A percentile compares a stretch with the other conserved stretches of the same genome.
Evolutionary conservation across 2,329 filamentous ascomycete species (phyloP).

Genomic region (Chalaropsis ovoidea): DNA sequence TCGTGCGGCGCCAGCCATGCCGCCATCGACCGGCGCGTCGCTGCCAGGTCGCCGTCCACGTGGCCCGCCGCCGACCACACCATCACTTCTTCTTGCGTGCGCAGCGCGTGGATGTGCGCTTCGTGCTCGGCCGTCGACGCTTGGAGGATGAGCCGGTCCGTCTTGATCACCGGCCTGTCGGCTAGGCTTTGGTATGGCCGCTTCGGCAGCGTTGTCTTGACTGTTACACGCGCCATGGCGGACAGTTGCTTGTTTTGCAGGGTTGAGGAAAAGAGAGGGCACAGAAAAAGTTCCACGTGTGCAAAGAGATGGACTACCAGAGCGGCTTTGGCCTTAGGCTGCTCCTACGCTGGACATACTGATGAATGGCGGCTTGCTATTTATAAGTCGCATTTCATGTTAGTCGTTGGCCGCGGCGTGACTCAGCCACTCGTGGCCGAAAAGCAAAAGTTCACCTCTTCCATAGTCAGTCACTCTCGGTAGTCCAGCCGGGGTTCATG

Average conservation of each 20-base stretch:
- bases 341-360: neutral
- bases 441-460: neutral
- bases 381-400: neutral
- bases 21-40: conserved; percentile 36
- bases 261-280: neutral
- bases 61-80: conserved; percentile 40
- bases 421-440: neutral
- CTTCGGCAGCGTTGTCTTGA: conserved; percentile 42
- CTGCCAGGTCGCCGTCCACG: conserved; percentile 37
- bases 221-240: conserved; percentile 31
- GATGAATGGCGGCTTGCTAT: neutral
- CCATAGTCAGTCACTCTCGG: neutral
- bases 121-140: conserved; percentile 43
- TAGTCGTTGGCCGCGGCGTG: neutral
- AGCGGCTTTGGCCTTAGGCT: neutral
- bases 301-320: neutral
- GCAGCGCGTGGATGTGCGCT: conserved; percentile 41
- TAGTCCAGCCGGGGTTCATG: neutral
- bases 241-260: conserved; percentile 14
- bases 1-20: conserved; percentile 42
- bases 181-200: conserved; percentile 36
- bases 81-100: conserved; percentile 54
- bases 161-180: conserved; percentile 37
- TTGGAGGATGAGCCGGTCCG: conserved; percentile 47
- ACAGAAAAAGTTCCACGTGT: neutral